Conservation (phyloP, 768 basidiomycete genomes). For the Pleurotus pulmonarius region DNA sequence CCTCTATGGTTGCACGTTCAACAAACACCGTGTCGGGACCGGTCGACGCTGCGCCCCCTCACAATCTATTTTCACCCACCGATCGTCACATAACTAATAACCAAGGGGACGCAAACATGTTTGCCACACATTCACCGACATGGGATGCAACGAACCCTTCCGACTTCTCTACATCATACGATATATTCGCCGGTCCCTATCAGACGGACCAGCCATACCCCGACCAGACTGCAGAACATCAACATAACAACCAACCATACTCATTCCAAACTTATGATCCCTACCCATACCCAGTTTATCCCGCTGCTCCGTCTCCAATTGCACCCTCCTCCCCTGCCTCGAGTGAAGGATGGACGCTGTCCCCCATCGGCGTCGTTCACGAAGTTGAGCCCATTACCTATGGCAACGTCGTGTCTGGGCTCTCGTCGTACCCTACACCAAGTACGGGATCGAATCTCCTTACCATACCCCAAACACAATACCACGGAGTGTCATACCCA, state of each 20-base stretch:
- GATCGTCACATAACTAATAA: background rate
- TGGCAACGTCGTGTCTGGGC: background rate
- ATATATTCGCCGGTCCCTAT: background rate
- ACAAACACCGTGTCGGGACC: background rate
- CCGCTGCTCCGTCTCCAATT: background rate
- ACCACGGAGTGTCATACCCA: too few species aligned
- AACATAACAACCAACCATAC: too few species aligned
- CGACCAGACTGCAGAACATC: too few species aligned
- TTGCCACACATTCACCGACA: too few species aligned
- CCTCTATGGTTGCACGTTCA: background rate
- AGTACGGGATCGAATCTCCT: too few species aligned
- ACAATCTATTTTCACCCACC: background rate
- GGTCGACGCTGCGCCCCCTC: background rate
- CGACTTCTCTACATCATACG: background rate
- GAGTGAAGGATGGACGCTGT: conserved; percentile 4
- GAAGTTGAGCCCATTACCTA: conserved; percentile 5
- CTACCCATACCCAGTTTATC: background rate
- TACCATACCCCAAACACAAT: too few species aligned
- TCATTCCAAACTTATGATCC: too few species aligned
- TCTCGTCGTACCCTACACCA: background rate
- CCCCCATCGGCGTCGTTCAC: background rate
- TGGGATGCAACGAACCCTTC: background rate
- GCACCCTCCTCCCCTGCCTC: conserved; percentile 2
- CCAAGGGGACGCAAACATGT: background rate
- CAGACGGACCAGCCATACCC: background rate